Base-by-base conservation (phyloP, 345 rosid species). In the Durio zibethinus region DNA sequence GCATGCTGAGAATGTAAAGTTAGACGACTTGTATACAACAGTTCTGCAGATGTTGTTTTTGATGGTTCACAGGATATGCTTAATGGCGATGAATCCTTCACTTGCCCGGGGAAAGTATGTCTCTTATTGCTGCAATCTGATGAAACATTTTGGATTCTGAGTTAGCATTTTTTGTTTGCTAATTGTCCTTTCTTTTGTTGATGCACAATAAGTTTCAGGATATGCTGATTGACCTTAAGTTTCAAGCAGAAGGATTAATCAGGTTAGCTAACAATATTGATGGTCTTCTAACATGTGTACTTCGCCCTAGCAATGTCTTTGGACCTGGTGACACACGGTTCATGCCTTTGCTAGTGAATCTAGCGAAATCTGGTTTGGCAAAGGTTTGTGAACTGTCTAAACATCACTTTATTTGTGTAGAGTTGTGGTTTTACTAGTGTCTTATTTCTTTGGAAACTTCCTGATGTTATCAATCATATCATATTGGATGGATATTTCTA, bases 291-390 rank as follows among this genome's bases (percentile, higher is more conserved):
- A 96, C 99, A 50, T 93, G 97, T 83, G 85, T 89, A 61, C 93
- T 96, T 84, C 92, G 99, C 40, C 92, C 99, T 75, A 90, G 98
- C 84, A 93, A 85, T 81, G 88, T 89, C 63, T 93, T 93, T 84
- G 98, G 99, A 75, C 98, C 97, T 50, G 93, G 94, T 74, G 99
- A 93, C 38, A 77, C 84, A 1, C 86, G 82, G 64, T 76, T 92
- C 77, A 35, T 93, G 18, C 93, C 97, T 23, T 83, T 87, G 73
- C 78, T 93, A 0, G 81, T 89, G 76, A 86, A 81, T 80, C 82
- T 90, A 74, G 94, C 97, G 48, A 93, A 87, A 86, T 86, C 88
- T 60, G 96, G 98, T 73, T 93, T 87, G 88, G 87, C 90, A 74
- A 95, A 95, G 99, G 99, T 94, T 59, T 68, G 86, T 64, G 21